Percentiles rank a stretch among this genome's conserved stretches.
phyloP scores from a whole-genome alignment of 2,329 filamentous ascomycete species.

The Meredithiella fracta region DNA sequence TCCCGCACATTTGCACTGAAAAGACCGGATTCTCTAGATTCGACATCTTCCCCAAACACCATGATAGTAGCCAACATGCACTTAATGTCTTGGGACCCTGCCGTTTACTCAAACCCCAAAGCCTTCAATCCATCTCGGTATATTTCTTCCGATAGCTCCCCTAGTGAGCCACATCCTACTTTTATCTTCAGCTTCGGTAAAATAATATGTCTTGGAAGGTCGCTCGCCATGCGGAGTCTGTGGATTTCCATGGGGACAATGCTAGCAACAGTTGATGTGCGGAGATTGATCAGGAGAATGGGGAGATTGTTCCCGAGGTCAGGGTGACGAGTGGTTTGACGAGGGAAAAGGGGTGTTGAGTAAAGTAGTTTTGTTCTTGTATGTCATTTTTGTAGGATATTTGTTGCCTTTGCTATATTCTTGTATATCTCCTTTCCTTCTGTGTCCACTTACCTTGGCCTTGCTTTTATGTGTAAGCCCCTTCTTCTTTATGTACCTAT shows the following conservation, averaged over 20 bases:
- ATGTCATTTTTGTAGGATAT: too few species aligned
- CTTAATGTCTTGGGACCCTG: conserved; percentile 28
- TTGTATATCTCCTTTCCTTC: too few species aligned
- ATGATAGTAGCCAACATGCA: conserved; percentile 27
- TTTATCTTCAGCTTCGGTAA: conserved; percentile 38
- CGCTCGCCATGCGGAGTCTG: conserved; percentile 30
- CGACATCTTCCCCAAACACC: conserved; percentile 30
- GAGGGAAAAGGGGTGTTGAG: conserved; percentile 14
- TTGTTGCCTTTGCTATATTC: too few species aligned
- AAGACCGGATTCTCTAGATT: conserved; percentile 27
- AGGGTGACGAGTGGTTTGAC: conserved; percentile 19
- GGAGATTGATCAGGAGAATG: conserved; percentile 18
- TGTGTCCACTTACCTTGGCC: too few species aligned
- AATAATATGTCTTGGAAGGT: conserved; percentile 33
- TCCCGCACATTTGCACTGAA: conserved; percentile 41
- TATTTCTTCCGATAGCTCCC: conserved; percentile 12
- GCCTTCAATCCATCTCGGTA: conserved; percentile 32
- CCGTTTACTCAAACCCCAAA: conserved; percentile 26
- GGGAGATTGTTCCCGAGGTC: conserved; percentile 20
- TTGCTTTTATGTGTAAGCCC: too few species aligned
- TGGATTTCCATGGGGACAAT: conserved; percentile 27
- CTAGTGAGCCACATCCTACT: conserved; percentile 29
- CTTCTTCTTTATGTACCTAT: too few species aligned
- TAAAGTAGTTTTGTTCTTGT: not conserved
- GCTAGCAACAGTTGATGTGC: conserved; percentile 21